Conservation (phyloP, 2,329 filamentous ascomycete genomes). For the Aureobasidium sp. region DNA sequence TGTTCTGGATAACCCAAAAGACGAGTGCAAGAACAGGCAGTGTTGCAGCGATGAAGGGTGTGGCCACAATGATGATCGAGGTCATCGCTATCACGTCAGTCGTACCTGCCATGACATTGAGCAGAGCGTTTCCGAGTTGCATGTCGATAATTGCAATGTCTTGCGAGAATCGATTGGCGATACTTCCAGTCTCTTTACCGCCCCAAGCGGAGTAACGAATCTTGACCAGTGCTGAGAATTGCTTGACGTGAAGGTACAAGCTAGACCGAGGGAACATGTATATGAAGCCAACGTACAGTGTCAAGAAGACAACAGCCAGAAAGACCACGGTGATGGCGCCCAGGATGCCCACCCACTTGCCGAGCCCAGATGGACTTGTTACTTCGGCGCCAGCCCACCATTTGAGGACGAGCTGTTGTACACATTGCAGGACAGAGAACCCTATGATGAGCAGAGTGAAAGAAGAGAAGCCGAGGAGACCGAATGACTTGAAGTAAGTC, state of each 20-base stretch:
- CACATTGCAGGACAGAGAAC: background rate
- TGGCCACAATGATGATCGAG: conserved; percentile 29
- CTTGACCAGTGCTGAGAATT: conserved; percentile 16
- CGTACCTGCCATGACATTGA: conserved; percentile 14
- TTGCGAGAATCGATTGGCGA: conserved; percentile 40
- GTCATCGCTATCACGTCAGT: conserved; percentile 4
- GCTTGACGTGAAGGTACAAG: conserved; percentile 17
- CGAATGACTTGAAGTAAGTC: conserved; percentile 15
- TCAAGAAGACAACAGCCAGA: background rate
- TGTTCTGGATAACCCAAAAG: conserved; percentile 38
- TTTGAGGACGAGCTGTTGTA: conserved; percentile 15
- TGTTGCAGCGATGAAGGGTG: conserved; percentile 34
- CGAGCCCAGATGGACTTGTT: conserved; percentile 10
- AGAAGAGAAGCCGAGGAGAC: background rate
- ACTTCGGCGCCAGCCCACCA: conserved; percentile 30
- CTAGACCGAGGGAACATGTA: conserved; percentile 16
- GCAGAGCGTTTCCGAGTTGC: conserved; percentile 25
- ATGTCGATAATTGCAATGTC: conserved; percentile 43
- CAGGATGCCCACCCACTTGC: conserved; percentile 11
- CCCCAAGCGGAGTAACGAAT: conserved; percentile 16
- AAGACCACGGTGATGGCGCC: conserved; percentile 2
- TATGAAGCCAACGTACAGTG: conserved; percentile 13
- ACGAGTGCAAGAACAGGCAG: conserved; percentile 28
- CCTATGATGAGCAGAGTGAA: conserved; percentile 1
- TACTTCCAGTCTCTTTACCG: conserved; percentile 14